phyloP scores from a whole-genome alignment of 805 yeast species.

The Sungouiozyma ichnusensis region DNA sequence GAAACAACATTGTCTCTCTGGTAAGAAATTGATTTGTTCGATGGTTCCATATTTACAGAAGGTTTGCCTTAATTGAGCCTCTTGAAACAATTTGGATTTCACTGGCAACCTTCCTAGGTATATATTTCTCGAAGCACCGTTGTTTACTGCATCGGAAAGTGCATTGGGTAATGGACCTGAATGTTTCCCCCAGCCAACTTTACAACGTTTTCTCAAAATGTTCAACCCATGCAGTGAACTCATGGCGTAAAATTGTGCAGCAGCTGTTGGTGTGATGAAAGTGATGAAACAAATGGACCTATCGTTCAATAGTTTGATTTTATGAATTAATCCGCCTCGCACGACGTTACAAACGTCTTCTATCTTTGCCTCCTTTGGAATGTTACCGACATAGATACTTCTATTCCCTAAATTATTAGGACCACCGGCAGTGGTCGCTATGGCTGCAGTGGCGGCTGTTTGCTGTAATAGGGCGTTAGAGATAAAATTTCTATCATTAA shows the following conservation, averaged over 20 bases:
- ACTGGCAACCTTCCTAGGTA: constrained; percentile 56
- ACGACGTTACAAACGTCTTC: constrained; percentile 95
- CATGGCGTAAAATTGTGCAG: constrained; percentile 94
- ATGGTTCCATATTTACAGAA: constrained; percentile 84
- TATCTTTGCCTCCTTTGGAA: constrained; percentile 77
- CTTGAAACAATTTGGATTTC: constrained; percentile 33
- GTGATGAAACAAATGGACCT: constrained; percentile 91
- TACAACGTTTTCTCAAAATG: constrained; percentile 75
- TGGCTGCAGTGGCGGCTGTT: constrained; percentile 95
- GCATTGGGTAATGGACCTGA: constrained; percentile 87
- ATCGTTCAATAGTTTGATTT: constrained; percentile 68
- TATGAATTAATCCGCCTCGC: constrained; percentile 86
- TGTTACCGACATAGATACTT: constrained; percentile 82
- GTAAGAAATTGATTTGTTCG: constrained; percentile 84
- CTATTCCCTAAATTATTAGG: constrained; percentile 86
- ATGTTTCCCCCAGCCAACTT: constrained; percentile 97
- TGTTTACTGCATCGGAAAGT: constrained; percentile 76
- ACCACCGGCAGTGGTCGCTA: constrained; percentile 91
- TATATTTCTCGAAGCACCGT: constrained; percentile 90
- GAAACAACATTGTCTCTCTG: constrained; percentile 80
- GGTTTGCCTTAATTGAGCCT: constrained; percentile 54
- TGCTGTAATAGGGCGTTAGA: constrained; percentile 80
- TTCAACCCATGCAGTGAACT: constrained; percentile 82
- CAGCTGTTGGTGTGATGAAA: constrained; percentile 92
- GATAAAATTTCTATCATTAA: constrained; percentile 46